Conservation (phyloP, 2,329 filamentous ascomycete species). For the Diaporthe sp. region DNA sequence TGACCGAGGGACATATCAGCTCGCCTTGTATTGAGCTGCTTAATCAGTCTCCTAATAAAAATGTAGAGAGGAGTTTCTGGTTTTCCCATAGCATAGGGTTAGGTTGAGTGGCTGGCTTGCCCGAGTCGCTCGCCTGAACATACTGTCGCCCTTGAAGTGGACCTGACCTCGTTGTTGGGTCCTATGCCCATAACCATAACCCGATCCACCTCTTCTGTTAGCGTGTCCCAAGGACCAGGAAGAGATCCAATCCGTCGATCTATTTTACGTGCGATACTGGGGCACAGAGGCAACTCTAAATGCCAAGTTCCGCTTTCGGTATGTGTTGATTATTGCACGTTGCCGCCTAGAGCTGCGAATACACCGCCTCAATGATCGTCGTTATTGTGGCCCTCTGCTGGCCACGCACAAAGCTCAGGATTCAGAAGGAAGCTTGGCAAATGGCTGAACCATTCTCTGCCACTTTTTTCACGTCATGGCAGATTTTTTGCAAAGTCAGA, state of each 20-base stretch:
- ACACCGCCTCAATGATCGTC: slow-evolving; percentile 20
- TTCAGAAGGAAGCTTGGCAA: slow-evolving; percentile 14
- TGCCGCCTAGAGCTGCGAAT: background rate
- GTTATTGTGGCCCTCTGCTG: background rate
- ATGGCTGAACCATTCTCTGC: background rate
- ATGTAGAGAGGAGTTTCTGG: background rate
- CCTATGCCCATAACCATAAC: background rate
- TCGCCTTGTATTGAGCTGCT: no score
- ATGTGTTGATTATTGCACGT: background rate
- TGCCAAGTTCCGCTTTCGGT: background rate
- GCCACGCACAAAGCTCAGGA: background rate
- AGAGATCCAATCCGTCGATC: background rate
- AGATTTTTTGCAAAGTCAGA: background rate
- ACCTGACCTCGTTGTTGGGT: background rate
- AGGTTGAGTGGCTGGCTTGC: background rate
- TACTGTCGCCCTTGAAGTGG: background rate
- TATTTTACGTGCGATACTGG: background rate
- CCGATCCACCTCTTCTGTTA: background rate
- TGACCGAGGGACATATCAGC: no score
- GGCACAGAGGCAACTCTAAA: background rate
- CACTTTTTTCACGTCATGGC: background rate
- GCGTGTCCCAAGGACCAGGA: background rate
- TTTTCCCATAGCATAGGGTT: background rate
- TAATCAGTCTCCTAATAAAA: no score
- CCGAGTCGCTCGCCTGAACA: background rate